phyloP scores from a whole-genome alignment of 2,329 filamentous ascomycete genomes.

The Whalleya microplaca region DNA sequence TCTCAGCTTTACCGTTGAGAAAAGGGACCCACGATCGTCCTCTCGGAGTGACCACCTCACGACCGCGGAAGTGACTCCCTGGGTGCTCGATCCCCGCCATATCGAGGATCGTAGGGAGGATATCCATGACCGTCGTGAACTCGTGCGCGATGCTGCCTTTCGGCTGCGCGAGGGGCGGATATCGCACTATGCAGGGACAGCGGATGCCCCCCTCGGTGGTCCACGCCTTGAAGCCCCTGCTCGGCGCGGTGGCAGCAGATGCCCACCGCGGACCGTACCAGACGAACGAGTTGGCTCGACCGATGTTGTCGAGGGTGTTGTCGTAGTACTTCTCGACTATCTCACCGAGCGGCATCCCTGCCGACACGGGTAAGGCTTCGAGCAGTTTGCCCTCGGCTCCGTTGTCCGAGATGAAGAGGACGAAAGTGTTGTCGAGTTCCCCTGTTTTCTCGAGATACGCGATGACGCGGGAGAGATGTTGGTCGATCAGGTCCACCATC shows the following conservation, averaged over 20 bases:
- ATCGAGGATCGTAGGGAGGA: constrained; percentile 52
- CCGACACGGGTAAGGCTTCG: constrained; percentile 26
- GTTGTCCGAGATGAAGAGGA: constrained; percentile 57
- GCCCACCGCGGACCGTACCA: constrained; percentile 64
- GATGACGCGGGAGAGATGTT: constrained; percentile 55
- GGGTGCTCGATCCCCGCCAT: constrained; percentile 48
- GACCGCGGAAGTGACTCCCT: constrained; percentile 24
- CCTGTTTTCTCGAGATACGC: constrained; percentile 56
- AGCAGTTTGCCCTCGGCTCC: constrained; percentile 35
- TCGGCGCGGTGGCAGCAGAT: constrained; percentile 36
- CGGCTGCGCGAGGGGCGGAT: constrained; percentile 17
- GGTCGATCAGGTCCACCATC: constrained; percentile 61
- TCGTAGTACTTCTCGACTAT: constrained; percentile 55
- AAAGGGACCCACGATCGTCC: constrained; percentile 26
- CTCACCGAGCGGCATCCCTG: constrained; percentile 21
- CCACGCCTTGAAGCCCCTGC: constrained; percentile 39
- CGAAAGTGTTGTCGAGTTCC: constrained; percentile 40
- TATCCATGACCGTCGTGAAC: constrained; percentile 58
- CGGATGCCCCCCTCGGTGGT: constrained; percentile 54
- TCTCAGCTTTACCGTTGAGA: constrained; percentile 17
- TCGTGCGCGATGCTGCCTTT: constrained; percentile 45
- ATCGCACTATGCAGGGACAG: constrained; percentile 45
- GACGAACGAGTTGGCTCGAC: constrained; percentile 55
- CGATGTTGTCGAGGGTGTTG: constrained; percentile 59
- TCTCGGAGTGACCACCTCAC: constrained; percentile 20